These are phyloP conservation scores for Plasmodium coatneyi DNA, from an alignment of 169 alveolate species.

Conservation along the genomic window DNA sequence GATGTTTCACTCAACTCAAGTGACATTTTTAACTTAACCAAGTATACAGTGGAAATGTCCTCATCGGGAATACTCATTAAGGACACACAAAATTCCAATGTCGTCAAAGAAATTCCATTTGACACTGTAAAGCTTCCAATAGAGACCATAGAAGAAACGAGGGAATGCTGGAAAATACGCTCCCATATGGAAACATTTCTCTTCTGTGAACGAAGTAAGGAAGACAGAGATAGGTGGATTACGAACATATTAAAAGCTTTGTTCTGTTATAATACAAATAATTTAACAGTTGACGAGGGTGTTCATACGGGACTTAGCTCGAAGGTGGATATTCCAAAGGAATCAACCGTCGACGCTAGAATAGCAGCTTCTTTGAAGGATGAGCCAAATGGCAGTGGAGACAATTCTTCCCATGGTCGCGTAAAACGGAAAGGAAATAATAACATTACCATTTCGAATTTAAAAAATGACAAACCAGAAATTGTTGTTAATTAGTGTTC, in stretches of 20 bases:
- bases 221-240: conserved; percentile 69
- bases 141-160: conserved; percentile 68
- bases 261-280: conserved; percentile 72
- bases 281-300: conserved; percentile 43
- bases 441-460: conserved; percentile 48
- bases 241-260: conserved; percentile 58
- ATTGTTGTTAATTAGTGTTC: conserved; percentile 14
- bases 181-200: conserved; percentile 30
- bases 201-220: conserved; percentile 58
- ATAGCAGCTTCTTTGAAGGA: conserved; percentile 9
- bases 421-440: conserved; percentile 9
- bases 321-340: conserved; percentile 37
- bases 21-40: conserved; percentile 60
- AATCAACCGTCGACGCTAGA: conserved; percentile 67
- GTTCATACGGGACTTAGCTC: neutral
- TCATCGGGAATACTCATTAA: conserved; percentile 40
- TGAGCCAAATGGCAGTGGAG: neutral
- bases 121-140: conserved; percentile 50
- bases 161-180: conserved; percentile 68
- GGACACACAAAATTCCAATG: conserved; percentile 28
- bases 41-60: conserved; percentile 42
- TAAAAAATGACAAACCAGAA: conserved; percentile 14
- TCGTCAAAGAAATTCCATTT: conserved; percentile 37
- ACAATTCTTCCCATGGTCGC: conserved; percentile 10
- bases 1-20: conserved; percentile 47